These are phyloP conservation scores for Puccinia triticina DNA, from an alignment of 1,284 basidiomycete species.

Conservation along the genomic window DNA sequence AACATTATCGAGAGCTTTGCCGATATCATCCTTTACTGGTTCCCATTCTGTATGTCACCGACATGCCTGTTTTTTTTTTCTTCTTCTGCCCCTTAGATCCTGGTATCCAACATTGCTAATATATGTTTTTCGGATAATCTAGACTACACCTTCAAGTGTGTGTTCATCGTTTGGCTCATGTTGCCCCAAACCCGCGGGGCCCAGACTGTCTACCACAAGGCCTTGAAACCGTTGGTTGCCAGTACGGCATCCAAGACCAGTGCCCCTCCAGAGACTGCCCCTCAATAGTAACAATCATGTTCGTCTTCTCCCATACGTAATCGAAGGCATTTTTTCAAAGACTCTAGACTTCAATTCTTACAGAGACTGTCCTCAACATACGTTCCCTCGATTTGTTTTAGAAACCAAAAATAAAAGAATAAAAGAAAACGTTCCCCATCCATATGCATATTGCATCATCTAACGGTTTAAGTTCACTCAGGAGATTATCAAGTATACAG, in stretches of 20 bases:
- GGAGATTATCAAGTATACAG: too few relatives aligned
- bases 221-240: slow-evolving; percentile 44
- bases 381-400: background rate
- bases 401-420: background rate
- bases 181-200: slow-evolving; percentile 51
- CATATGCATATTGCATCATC: too few relatives aligned
- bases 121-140: background rate
- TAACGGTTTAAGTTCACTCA: too few relatives aligned
- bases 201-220: slow-evolving; percentile 45
- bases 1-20: slow-evolving; percentile 80
- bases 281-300: slow-evolving; percentile 26
- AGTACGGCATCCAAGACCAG: slow-evolving; percentile 41
- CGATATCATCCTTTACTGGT: slow-evolving; percentile 64
- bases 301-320: background rate
- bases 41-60: slow-evolving; percentile 46
- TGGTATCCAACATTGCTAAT: background rate
- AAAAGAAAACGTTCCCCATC: background rate
- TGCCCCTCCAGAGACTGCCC: slow-evolving; percentile 44
- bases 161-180: slow-evolving; percentile 51
- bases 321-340: too few relatives aligned
- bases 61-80: background rate
- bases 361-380: background rate
- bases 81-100: background rate
- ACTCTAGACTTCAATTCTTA: background rate
- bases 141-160: slow-evolving; percentile 52